These are phyloP conservation scores for Hibiscus mutabilis DNA, from an alignment of 345 rosid species.

Conservation along the genomic window DNA sequence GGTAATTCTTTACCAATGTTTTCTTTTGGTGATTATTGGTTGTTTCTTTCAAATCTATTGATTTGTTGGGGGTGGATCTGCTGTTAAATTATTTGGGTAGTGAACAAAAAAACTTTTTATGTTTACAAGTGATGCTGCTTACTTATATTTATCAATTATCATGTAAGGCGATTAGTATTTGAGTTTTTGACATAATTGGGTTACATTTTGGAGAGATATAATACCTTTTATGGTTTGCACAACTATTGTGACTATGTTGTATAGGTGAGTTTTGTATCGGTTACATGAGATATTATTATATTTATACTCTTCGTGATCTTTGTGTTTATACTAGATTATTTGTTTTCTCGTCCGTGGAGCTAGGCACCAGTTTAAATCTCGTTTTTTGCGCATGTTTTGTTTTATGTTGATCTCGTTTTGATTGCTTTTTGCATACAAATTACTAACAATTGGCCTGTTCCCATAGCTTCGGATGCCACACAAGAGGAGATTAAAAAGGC, in stretches of 20 bases:
- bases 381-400: too few species aligned
- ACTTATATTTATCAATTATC: not conserved
- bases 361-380: too few species aligned
- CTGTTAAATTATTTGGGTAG: not conserved
- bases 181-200: not conserved
- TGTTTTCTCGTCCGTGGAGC: too few species aligned
- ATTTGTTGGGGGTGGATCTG: conserved; percentile 1
- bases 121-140: not conserved
- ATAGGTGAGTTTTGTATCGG: too few species aligned
- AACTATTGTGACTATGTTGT: too few species aligned
- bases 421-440: too few species aligned
- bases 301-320: too few species aligned
- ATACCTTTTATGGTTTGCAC: too few species aligned
- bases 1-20: conserved; percentile 30
- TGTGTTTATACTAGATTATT: too few species aligned
- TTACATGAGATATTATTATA: too few species aligned
- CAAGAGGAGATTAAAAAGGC: conserved; percentile 87
- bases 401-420: too few species aligned
- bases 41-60: not conserved
- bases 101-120: not conserved
- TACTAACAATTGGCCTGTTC: not conserved
- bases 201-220: too few species aligned
- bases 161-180: not conserved
- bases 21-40: not conserved
- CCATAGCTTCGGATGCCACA: conserved; percentile 75